Base-by-base conservation (phyloP, 768 basidiomycete species). In the Suillus weaverae region DNA sequence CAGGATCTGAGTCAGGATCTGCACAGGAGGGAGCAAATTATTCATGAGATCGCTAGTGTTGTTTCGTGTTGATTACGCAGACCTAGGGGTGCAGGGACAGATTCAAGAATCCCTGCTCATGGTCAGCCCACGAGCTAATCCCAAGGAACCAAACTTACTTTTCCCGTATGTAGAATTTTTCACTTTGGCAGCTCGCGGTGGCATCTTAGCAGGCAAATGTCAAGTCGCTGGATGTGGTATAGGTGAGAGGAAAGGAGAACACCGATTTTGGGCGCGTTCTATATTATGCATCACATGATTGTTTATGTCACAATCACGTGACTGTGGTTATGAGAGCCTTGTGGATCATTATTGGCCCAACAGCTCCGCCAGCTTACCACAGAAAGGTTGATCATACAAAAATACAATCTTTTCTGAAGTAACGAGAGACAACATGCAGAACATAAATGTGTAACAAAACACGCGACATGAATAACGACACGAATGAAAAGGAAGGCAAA, bases 1-100 rank as follows among this genome's bases (percentile, higher is more conserved):
- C 76, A 14, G 76, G 76, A 46, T 77, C 76, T 0, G 76, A 77
- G 56, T 77, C 76, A 0, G 64, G 67, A 36, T 78, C 76, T 77
- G 55, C 26, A 43, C 36, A 13, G 38, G 39, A 26, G 36, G 22
- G n/a, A 43, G 22, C 43, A 57, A 33, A 54, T 57, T 14, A 62
- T 18, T 8, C 1, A 10, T 16, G 11, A 38, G 46, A 20, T 20
- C 13, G 10, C 30, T 8, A 33, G 35, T 20, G 11, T 13, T 35
- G 38, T 51, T 44, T 55, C 16, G 60, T 33, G 22, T 26, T 14
- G 13, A 55, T 61, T 6, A 36, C 60, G 39, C 41, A 18, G n/a
- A 76, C 80, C 79, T 70, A 78, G 68, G 41, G 81, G 80, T 2
- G 77, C 77, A 6, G 77, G 71, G 18, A 77, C 74, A 4, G 80